Evolutionary conservation across 2,329 filamentous ascomycete genomes (phyloP), one percentile per base, ranked within the genome.

Genomic region (Nemania sp.): DNA sequence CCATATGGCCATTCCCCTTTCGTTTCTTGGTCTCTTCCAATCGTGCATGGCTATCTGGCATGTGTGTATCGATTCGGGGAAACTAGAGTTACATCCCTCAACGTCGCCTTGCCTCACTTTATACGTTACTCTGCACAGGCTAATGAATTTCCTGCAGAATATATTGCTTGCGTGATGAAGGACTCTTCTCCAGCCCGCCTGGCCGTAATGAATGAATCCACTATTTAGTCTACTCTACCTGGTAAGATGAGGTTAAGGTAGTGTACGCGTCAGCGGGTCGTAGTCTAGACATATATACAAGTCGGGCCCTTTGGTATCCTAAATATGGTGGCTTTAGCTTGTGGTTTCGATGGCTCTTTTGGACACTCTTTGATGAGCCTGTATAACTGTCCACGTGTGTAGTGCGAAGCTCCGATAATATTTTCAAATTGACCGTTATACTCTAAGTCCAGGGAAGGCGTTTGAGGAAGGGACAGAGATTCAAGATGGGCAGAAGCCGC

Each of bases 401-500:
- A 62, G 26, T n/a, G 15, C 32, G 45, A 59, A 18, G 61, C 41
- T 22, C 51, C 29, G 6, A 6, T 32, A 54, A 32, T 51, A 32
- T 45, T 29, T 47, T 26, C 27, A 65, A 24, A 11, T 32, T 29
- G n/a, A 24, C 15, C 13, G n/a, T 58, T 32, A 62, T 54, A 22
- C 27, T 41, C 43, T 15, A 27, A 32, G 1, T 18, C 29, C 53
- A 24, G 24, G 47, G 15, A n/a, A 38, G n/a, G 20, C 18, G 52
- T 10, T 22, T 2, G 18, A 51, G 11, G 35, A 32, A 20, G 5
- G 27, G 2, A 52, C 13, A 56, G 27, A 3, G 29, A 38, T 18
- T 62, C 53, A 72, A 63, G 45, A 77, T 77, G 75, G 32, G 64
- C 35, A 72, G 58, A 64, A 38, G 35, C 43, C 47, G 52, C 20